Percentiles rank a stretch among this genome's conserved stretches.
Conservation (phyloP, 495 filamentous ascomycete genomes). For the Neurospora sp. region DNA sequence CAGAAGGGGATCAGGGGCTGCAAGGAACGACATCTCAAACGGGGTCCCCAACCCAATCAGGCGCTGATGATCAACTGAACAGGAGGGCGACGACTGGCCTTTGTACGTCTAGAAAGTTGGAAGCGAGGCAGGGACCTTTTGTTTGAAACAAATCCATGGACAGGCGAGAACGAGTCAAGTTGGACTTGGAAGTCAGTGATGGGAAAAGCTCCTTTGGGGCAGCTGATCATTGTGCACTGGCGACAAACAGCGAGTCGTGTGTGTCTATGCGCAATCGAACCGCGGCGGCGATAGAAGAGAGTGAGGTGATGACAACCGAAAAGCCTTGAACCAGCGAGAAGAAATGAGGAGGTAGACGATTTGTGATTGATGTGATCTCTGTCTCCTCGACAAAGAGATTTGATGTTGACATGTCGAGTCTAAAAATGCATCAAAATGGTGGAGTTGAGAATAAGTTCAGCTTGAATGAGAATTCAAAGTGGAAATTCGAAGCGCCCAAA, state of each 20-base stretch:
- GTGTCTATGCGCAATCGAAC: not conserved
- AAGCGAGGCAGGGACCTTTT: not conserved
- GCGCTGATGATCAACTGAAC: not conserved
- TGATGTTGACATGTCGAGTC: not conserved
- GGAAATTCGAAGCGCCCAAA: not conserved
- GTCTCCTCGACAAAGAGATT: no score
- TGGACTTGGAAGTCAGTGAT: not conserved
- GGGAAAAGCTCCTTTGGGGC: not conserved
- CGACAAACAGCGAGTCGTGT: not conserved
- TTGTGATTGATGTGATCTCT: no score
- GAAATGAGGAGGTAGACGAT: no score
- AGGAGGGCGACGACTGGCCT: not conserved
- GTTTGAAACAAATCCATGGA: not conserved
- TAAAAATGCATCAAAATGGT: not conserved
- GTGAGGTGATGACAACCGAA: not conserved
- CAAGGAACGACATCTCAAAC: not conserved
- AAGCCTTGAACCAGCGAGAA: not conserved
- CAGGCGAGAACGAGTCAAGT: not conserved
- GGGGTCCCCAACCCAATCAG: not conserved
- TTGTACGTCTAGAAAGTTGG: not conserved
- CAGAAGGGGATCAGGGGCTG: not conserved
- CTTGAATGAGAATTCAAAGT: not conserved
- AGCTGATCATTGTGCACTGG: conserved; percentile 3
- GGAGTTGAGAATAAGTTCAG: not conserved
- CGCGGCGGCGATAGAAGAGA: not conserved